Base-by-base conservation (phyloP, 2,329 filamentous ascomycete genomes). In the Cordyceps cateniannulata region DNA sequence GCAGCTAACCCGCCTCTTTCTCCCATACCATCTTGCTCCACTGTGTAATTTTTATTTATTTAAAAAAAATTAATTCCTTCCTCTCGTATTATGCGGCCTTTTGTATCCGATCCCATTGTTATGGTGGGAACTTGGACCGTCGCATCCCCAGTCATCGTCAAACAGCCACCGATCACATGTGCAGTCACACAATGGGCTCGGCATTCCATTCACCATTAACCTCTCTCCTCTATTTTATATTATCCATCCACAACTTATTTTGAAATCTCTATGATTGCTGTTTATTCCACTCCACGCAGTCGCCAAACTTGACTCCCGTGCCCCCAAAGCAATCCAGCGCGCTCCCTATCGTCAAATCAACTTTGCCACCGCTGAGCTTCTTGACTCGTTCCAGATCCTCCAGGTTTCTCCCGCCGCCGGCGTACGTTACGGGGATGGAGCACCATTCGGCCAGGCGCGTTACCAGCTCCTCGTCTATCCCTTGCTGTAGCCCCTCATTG, bases 291-390 rank as follows among this genome's bases (percentile, higher is more conserved):
- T 80, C 78, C 40, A 96, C 87, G 72, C 93, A 98, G 61, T 97
- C 93, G 38, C 89, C 87, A 70, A 98, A 92, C 64, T 83, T 91
- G 59, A 97, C 91, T 1, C 91, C 90, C 20, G 80, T 85, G 1
- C 95, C 95, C 9, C 95, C 95, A 73, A 99, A 99, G 66, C 96
- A 92, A 76, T 99, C 95, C 68, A 99, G 76, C 1, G 95, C 95
- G 72, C 95, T 98, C 14, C 95, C 95, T 70, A 98, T 98, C 0
- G 95, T 99, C 67, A 99, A 79, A 71, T 99, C 93, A 24, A 98
- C 87, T 71, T 86, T 91, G 29, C 91, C 92, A 40, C 76, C 73
- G 73, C 93, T 97, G 65, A 96, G 78, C 47, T 76, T 75, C 76
- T 91, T 89, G 10, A 99, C 95, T 40, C 85, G 80, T 62, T 95